Evolutionary conservation across 208 protist genomes (phyloP).

Genomic region (Entamoeba histolytica): DNA sequence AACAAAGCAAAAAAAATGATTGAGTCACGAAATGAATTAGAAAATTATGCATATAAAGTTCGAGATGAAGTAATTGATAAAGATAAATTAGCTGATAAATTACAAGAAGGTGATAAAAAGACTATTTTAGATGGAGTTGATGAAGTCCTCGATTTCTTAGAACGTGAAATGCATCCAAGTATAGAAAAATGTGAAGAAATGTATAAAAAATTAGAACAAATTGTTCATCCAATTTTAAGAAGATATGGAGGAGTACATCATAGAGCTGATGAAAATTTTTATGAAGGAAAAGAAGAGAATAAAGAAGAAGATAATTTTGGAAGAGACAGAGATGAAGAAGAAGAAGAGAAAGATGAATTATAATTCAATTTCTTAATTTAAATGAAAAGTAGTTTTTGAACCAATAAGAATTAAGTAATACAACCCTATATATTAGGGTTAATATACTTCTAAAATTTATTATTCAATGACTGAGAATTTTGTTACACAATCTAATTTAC

Average conservation of each 20-base stretch:
- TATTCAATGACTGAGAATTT: not conserved
- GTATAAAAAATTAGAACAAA: not conserved
- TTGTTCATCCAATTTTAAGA: not conserved
- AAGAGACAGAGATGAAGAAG: not conserved
- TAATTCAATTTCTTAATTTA: not conserved
- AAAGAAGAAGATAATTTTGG: not conserved
- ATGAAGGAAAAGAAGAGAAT: not conserved
- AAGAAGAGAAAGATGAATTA: not conserved
- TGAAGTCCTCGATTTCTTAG: constrained; percentile 14
- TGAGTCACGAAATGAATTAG: constrained; percentile 3
- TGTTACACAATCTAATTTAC: not conserved
- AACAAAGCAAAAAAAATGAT: not conserved
- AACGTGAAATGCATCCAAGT: not conserved
- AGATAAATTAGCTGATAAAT: not conserved
- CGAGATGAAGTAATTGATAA: not conserved
- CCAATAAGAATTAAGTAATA: too few relatives aligned
- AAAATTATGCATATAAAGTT: not conserved
- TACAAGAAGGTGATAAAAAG: not conserved
- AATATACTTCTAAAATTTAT: too few relatives aligned
- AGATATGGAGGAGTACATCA: not conserved
- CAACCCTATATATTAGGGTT: too few relatives aligned
- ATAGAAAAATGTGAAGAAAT: constrained; percentile 3
- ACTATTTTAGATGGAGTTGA: constrained; percentile 6
- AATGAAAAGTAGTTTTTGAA: too few relatives aligned
- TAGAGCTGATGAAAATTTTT: not conserved